Conservation (phyloP, 2,329 filamentous ascomycete species). For the Aspergillus sp. region DNA sequence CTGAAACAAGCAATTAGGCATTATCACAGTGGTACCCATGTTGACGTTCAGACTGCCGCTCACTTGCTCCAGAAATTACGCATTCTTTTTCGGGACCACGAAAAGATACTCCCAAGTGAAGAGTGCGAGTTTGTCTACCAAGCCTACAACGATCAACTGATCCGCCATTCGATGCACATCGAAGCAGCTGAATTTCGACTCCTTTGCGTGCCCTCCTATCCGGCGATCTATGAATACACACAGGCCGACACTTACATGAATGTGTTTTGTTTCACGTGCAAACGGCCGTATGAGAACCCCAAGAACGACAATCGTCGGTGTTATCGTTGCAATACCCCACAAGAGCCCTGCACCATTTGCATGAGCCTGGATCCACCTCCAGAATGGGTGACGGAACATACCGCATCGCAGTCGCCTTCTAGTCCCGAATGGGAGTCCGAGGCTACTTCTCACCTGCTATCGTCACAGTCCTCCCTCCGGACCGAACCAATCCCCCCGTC, state of each 20-base stretch:
- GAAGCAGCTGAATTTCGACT: slow-evolving; percentile 58
- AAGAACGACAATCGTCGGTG: slow-evolving; percentile 50
- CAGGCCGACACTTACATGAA: slow-evolving; percentile 55
- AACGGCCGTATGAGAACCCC: slow-evolving; percentile 55
- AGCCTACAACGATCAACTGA: slow-evolving; percentile 58
- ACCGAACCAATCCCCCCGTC: slow-evolving; percentile 31
- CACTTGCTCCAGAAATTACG: slow-evolving; percentile 44
- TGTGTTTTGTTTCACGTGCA: slow-evolving; percentile 57
- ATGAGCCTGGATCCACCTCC: slow-evolving; percentile 41
- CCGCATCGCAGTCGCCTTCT: slow-evolving; percentile 9
- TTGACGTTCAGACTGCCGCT: slow-evolving; percentile 42
- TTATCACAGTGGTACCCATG: slow-evolving; percentile 38
- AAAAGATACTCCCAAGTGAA: slow-evolving; percentile 39
- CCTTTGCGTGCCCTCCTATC: slow-evolving; percentile 55
- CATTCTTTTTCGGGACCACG: slow-evolving; percentile 37
- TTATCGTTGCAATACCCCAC: slow-evolving; percentile 47
- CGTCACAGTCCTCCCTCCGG: slow-evolving; percentile 43
- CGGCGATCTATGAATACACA: slow-evolving; percentile 57
- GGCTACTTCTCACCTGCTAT: slow-evolving; percentile 42
- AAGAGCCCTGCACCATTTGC: slow-evolving; percentile 43
- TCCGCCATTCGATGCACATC: slow-evolving; percentile 43
- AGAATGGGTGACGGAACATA: slow-evolving; percentile 37
- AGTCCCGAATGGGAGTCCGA: slow-evolving; percentile 19
- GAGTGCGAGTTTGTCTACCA: slow-evolving; percentile 58
- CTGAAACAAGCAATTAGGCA: slow-evolving; percentile 41